These are phyloP conservation scores for Croton setiger DNA, from an alignment of 441 rosid genomes.

Conservation along the genomic window DNA sequence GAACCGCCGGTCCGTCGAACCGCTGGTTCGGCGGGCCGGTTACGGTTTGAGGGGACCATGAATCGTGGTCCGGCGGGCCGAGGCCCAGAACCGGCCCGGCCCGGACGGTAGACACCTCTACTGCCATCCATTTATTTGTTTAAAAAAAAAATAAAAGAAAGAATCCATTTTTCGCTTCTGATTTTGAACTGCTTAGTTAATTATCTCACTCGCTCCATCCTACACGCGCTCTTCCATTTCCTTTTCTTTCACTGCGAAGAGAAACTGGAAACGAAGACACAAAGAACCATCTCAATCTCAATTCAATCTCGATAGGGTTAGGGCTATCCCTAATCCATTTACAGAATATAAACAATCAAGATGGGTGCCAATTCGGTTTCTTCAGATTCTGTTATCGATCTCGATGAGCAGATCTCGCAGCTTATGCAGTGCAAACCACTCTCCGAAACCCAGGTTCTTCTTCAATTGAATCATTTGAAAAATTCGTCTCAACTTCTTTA, in stretches of 20 bases:
- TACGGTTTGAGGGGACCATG: too few relatives aligned
- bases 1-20: too few relatives aligned
- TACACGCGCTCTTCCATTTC: constrained; percentile 29
- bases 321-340: constrained; percentile 25
- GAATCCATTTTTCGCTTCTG: neutral
- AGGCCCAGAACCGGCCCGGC: too few relatives aligned
- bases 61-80: too few relatives aligned
- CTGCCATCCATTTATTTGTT: neutral
- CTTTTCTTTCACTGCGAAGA: constrained; percentile 26
- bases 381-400: constrained; percentile 47
- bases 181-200: neutral
- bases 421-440: constrained; percentile 78
- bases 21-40: too few relatives aligned
- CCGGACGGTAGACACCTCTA: too few relatives aligned
- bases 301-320: constrained; percentile 22
- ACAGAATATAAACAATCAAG: constrained; percentile 12
- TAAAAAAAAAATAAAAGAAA: neutral
- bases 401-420: constrained; percentile 63
- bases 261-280: constrained; percentile 9
- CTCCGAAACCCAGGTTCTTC: constrained; percentile 52
- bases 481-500: neutral
- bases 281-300: constrained; percentile 6
- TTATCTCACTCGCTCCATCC: neutral
- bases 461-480: neutral
- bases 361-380: constrained; percentile 50